Evolutionary conservation across 176 grass and related monocot species (phyloP).

Genomic region (Aegilops bicornis): DNA sequence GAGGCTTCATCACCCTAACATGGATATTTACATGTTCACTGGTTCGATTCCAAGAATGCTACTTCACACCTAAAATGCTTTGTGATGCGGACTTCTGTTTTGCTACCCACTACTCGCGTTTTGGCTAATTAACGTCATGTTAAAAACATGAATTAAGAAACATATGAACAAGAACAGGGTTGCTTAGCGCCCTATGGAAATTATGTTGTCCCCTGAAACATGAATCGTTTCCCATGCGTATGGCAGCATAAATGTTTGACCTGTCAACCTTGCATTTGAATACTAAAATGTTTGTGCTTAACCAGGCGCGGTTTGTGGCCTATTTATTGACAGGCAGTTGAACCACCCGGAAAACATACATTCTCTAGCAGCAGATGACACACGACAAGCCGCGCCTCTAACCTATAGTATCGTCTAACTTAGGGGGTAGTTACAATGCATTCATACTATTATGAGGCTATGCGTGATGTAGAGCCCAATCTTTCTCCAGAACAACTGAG

Average conservation of each 20-base stretch:
- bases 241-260: not conserved
- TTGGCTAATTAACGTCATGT: too few species aligned
- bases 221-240: not conserved
- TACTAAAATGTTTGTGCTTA: not conserved
- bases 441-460: not conserved
- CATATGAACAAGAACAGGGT: too few species aligned
- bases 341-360: not conserved
- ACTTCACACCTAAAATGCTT: too few species aligned
- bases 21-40: too few species aligned
- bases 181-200: too few species aligned
- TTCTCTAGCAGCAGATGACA: not conserved
- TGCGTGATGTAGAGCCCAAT: not conserved
- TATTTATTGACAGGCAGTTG: not conserved
- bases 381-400: not conserved
- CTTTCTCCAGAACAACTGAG: not conserved
- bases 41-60: too few species aligned
- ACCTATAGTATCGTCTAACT: not conserved
- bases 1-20: too few species aligned
- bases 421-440: not conserved
- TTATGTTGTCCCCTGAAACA: not conserved
- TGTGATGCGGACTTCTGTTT: too few species aligned
- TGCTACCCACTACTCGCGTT: too few species aligned
- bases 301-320: not conserved
- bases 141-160: too few species aligned
- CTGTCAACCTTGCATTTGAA: not conserved